Conservation (phyloP, 169 alveolate genomes). For the Theileria annulata region DNA sequence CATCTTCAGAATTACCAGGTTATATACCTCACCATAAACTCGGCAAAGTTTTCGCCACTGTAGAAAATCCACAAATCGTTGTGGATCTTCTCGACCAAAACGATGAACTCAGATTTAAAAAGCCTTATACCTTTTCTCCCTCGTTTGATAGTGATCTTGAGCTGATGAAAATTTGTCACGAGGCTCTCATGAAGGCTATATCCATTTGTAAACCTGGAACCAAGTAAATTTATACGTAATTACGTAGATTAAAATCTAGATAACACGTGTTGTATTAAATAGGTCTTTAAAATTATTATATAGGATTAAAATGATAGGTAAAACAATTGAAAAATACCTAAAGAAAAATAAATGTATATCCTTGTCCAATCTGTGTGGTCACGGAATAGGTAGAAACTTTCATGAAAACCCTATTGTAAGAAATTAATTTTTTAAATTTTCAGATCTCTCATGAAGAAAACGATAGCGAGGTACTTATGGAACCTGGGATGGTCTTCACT, state of each 20-base stretch:
- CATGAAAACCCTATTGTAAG: conserved; percentile 70
- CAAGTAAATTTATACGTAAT: conserved; percentile 36
- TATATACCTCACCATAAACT: conserved; percentile 1
- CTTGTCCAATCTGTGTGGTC: conserved; percentile 71
- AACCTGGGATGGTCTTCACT: conserved; percentile 80
- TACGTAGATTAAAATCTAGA: conserved; percentile 15
- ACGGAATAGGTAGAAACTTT: conserved; percentile 75
- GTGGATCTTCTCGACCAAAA: conserved; percentile 16
- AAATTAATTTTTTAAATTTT: not conserved
- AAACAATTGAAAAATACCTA: conserved; percentile 37
- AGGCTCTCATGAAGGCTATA: conserved; percentile 69
- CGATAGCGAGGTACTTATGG: conserved; percentile 69
- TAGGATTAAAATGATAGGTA: conserved; percentile 51
- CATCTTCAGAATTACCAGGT: conserved; percentile 26
- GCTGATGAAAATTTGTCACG: conserved; percentile 69
- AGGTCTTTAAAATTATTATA: not conserved
- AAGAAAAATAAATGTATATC: conserved; percentile 29
- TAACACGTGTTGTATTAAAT: not conserved
- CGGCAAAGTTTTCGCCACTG: conserved; percentile 16
- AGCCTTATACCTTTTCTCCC: conserved; percentile 56
- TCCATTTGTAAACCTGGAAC: conserved; percentile 69
- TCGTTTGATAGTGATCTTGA: conserved; percentile 63
- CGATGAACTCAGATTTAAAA: conserved; percentile 32
- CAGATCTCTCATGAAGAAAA: conserved; percentile 57
- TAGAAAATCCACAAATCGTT: conserved; percentile 33